A percentile compares a stretch with the other conserved stretches of the same genome.
Evolutionary conservation across 441 rosid species (phyloP).

Genomic region (Arabidopsis hybrid): DNA sequence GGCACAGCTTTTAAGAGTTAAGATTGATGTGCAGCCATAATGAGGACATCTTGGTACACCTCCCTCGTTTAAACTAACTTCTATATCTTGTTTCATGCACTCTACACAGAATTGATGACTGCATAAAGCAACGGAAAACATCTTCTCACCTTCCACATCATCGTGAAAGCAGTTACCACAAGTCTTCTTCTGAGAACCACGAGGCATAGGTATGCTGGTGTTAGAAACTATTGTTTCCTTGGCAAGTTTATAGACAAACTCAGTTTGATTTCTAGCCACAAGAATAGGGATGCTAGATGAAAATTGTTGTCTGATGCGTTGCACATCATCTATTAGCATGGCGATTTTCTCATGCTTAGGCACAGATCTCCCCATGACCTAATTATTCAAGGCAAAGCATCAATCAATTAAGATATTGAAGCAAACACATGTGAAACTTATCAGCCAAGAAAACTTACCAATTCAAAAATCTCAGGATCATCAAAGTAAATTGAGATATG

Average conservation of each 20-base stretch:
- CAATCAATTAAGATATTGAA: not conserved
- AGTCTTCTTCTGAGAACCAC: too few species aligned
- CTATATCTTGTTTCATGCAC: not conserved
- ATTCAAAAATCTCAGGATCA: constrained; percentile 50
- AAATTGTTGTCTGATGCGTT: not conserved
- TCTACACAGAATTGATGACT: not conserved
- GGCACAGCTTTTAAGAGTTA: too few species aligned
- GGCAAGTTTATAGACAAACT: not conserved
- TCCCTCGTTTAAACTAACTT: not conserved
- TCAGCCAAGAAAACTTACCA: constrained; percentile 38
- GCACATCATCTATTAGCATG: not conserved
- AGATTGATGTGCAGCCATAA: not conserved
- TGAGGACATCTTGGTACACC: not conserved
- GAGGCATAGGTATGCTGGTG: too few species aligned
- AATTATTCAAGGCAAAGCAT: not conserved
- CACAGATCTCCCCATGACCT: not conserved
- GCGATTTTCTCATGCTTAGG: not conserved
- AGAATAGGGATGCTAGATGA: not conserved
- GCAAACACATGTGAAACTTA: not conserved
- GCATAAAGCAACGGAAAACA: not conserved
- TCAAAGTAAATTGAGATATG: constrained; percentile 54
- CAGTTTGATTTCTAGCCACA: not conserved
- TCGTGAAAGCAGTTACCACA: too few species aligned
- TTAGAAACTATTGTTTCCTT: not conserved
- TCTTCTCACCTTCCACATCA: not conserved